Conservation (phyloP, 352 stramenopile genomes). For the Phytophthora gonapodyides region DNA sequence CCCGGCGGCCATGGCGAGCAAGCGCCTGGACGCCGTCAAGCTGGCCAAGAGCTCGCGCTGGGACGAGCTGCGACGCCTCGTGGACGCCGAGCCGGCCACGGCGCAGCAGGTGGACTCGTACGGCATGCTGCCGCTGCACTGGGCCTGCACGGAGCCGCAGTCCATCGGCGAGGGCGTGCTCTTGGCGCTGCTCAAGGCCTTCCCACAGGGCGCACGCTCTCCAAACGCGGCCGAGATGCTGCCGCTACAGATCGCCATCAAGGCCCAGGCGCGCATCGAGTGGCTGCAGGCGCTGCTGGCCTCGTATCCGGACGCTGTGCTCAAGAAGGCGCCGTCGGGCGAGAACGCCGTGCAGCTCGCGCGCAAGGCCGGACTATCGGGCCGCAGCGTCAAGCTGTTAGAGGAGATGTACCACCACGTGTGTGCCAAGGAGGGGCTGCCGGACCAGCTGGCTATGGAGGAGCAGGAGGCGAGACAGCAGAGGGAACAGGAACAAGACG, state of each 20-base stretch:
- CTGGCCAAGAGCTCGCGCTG: constrained; percentile 83
- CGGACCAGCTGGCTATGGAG: constrained; percentile 56
- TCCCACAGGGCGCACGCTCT: constrained; percentile 61
- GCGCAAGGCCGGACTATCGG: constrained; percentile 55
- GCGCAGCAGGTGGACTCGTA: constrained; percentile 86
- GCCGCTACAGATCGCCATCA: constrained; percentile 88
- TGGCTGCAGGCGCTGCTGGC: constrained; percentile 85
- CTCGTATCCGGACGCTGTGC: constrained; percentile 80
- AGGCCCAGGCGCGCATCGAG: constrained; percentile 85
- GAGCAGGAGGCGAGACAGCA: constrained; percentile 41
- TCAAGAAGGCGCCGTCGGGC: constrained; percentile 72
- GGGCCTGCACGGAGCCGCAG: constrained; percentile 85
- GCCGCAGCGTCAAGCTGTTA: constrained; percentile 71
- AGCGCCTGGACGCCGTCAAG: constrained; percentile 84
- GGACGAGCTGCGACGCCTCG: constrained; percentile 74
- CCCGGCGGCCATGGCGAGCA: constrained; percentile 37
- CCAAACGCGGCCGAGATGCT: constrained; percentile 86
- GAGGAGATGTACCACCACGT: constrained; percentile 91
- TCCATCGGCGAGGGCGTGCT: constrained; percentile 76
- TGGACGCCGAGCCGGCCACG: constrained; percentile 68
- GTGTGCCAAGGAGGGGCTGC: constrained; percentile 65
- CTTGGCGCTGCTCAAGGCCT: constrained; percentile 81
- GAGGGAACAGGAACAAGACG: constrained; percentile 19
- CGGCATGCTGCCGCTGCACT: constrained; percentile 88
- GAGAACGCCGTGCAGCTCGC: constrained; percentile 82